These are phyloP conservation scores for Fraxinus albicans DNA, from an alignment of 305 asterid genomes.

Conservation along the genomic window DNA sequence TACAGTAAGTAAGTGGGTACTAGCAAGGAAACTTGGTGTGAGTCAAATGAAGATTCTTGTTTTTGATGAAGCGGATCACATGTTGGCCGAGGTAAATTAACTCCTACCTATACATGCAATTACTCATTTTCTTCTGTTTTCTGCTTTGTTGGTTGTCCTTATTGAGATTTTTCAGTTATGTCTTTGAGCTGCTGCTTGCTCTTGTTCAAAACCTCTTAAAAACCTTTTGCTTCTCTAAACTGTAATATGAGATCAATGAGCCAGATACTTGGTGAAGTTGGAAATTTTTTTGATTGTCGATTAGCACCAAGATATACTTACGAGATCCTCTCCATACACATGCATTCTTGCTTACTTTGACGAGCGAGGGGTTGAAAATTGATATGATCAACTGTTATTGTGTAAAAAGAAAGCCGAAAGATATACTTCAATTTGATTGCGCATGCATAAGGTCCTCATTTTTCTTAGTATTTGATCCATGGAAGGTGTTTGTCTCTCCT, in stretches of 20 bases:
- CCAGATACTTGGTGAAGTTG: conserved; percentile 7
- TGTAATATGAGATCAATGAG: conserved; percentile 18
- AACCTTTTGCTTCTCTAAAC: not conserved
- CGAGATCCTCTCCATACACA: not conserved
- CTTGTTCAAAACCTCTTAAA: not conserved
- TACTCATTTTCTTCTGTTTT: not conserved
- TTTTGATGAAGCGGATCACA: conserved; percentile 97
- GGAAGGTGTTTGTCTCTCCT: not conserved
- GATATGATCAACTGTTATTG: not conserved
- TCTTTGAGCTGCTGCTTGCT: not conserved
- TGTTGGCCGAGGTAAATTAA: conserved; percentile 70
- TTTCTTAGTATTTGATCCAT: not conserved
- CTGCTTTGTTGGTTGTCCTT: not conserved
- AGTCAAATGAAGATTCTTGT: conserved; percentile 81
- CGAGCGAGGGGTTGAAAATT: not conserved
- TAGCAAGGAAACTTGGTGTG: conserved; percentile 64
- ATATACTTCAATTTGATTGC: not conserved
- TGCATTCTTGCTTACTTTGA: not conserved
- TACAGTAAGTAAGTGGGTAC: conserved; percentile 70
- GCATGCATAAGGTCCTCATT: conserved; percentile 5
- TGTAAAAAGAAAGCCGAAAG: not conserved
- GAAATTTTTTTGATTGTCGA: not conserved
- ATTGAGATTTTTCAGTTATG: not conserved
- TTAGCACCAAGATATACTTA: not conserved
- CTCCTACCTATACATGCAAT: conserved; percentile 5